phyloP scores from a whole-genome alignment of 306 rosid genomes.

The Prunus dulcis region DNA sequence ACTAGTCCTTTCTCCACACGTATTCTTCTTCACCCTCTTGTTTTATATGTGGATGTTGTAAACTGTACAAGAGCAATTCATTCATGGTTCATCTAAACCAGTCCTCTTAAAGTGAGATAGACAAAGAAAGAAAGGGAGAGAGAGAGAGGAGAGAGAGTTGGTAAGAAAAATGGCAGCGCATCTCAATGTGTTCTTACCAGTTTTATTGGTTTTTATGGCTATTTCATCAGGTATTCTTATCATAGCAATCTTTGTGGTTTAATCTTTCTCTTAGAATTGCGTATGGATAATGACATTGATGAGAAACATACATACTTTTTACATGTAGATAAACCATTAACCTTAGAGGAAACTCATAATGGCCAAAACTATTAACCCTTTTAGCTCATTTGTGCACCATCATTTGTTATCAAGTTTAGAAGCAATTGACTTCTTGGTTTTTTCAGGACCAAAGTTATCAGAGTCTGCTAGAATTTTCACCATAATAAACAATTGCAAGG shows the following conservation, averaged over 20 bases:
- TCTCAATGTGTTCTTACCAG: conserved; percentile 29
- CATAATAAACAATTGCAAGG: conserved; percentile 73
- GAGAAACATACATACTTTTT: background rate
- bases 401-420: background rate
- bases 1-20: conserved; percentile 40
- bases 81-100: conserved; percentile 12
- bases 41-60: conserved; percentile 26
- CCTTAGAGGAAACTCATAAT: background rate
- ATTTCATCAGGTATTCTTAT: conserved; percentile 51
- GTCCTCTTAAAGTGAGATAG: background rate
- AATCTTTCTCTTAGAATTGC: background rate
- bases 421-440: conserved; percentile 2
- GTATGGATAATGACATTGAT: background rate
- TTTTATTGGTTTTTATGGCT: conserved; percentile 30
- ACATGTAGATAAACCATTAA: background rate
- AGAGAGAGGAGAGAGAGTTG: background rate
- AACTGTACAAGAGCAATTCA: background rate
- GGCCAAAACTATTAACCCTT: background rate
- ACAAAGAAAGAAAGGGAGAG: background rate
- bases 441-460: conserved; percentile 44
- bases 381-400: background rate
- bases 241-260: background rate
- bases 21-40: conserved; percentile 41
- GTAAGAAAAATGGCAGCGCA: conserved; percentile 33
- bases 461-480: conserved; percentile 77